Evolutionary conservation across 129 eudicot species (phyloP).

Genomic region (Rutidosis leptorrhynchoides): DNA sequence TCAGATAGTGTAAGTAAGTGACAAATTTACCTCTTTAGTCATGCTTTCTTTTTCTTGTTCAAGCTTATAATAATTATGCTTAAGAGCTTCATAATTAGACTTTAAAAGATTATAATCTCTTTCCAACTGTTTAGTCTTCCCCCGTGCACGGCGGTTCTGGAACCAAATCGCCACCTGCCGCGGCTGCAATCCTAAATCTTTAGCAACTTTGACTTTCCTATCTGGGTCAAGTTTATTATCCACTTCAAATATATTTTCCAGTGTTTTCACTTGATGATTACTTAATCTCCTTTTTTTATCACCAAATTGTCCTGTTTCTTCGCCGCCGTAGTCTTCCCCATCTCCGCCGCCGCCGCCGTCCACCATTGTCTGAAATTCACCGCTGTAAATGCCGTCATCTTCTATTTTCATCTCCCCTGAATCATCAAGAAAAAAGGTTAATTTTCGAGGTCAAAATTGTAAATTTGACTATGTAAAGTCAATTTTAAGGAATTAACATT

Average conservation of each 20-base stretch:
- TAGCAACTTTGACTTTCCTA: constrained; percentile 56
- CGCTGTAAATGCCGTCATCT: constrained; percentile 28
- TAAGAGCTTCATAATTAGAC: constrained; percentile 55
- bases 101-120: constrained; percentile 53
- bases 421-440: neutral
- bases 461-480: constrained; percentile 7
- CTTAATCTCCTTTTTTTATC: constrained; percentile 63
- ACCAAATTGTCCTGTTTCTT: constrained; percentile 39
- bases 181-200: constrained; percentile 68
- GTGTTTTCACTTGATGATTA: constrained; percentile 58
- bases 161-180: constrained; percentile 84
- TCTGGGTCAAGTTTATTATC: constrained; percentile 74
- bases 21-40: constrained; percentile 40
- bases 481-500: neutral
- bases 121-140: constrained; percentile 71
- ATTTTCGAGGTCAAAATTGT: neutral
- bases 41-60: constrained; percentile 51
- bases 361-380: constrained; percentile 56
- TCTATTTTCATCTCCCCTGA: constrained; percentile 37
- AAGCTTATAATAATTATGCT: constrained; percentile 45
- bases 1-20: neutral
- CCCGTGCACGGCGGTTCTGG: constrained; percentile 81
- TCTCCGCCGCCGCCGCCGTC: constrained; percentile 47
- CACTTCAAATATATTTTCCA: constrained; percentile 62
- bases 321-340: constrained; percentile 48